phyloP scores from a whole-genome alignment of 257 asterid species.

The Echium plantagineum region DNA sequence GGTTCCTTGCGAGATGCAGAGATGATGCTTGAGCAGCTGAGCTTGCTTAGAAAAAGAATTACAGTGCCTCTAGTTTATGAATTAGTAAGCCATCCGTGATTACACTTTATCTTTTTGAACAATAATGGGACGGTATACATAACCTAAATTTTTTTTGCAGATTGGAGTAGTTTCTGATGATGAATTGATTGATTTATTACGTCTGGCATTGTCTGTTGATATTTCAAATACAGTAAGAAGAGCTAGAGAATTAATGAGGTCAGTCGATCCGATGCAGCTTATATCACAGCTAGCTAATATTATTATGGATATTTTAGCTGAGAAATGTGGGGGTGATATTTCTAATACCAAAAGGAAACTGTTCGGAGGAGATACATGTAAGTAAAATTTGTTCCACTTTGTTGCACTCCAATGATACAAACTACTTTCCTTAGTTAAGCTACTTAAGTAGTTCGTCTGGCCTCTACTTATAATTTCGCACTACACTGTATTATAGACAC shows the following conservation, averaged over 20 bases:
- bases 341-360: conserved; percentile 37
- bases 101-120: neutral
- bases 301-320: conserved; percentile 80
- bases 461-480: too few relatives aligned
- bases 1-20: conserved; percentile 90
- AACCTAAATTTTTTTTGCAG: conserved; percentile 29
- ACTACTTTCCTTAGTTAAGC: too few relatives aligned
- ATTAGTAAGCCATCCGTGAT: conserved; percentile 38
- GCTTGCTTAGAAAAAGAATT: conserved; percentile 78
- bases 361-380: conserved; percentile 45
- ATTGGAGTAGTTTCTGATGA: conserved; percentile 85
- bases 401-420: neutral
- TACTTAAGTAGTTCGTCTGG: too few relatives aligned
- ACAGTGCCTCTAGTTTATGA: conserved; percentile 63
- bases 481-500: too few relatives aligned
- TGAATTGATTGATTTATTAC: conserved; percentile 72
- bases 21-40: conserved; percentile 86
- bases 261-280: conserved; percentile 85
- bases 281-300: conserved; percentile 80
- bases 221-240: conserved; percentile 69
- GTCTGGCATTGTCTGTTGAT: conserved; percentile 74
- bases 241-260: conserved; percentile 72
- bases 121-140: neutral
- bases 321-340: conserved; percentile 46
- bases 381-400: conserved; percentile 9